A percentile compares a stretch with the other conserved stretches of the same genome.
Conservation (phyloP, 2,329 filamentous ascomycete species). For the Aspergillus quadricinctus region DNA sequence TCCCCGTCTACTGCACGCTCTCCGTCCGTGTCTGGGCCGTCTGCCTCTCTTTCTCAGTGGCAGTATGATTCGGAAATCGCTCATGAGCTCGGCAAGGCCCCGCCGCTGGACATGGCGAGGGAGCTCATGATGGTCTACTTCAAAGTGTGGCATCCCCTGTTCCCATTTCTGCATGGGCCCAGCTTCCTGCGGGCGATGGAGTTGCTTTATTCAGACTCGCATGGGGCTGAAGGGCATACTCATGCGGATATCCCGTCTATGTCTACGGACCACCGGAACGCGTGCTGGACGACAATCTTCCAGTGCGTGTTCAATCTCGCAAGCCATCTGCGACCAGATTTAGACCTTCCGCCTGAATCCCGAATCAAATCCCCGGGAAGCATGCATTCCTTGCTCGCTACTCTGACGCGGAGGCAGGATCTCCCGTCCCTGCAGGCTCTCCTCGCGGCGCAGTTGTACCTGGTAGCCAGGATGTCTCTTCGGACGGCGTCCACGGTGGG, state of each 20-base stretch:
- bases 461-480: slow-evolving; percentile 47
- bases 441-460: slow-evolving; percentile 47
- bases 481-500: slow-evolving; percentile 48
- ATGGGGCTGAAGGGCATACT: background rate
- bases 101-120: slow-evolving; percentile 31
- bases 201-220: slow-evolving; percentile 32
- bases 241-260: background rate
- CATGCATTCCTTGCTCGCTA: slow-evolving; percentile 35
- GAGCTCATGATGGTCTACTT: slow-evolving; percentile 48
- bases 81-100: slow-evolving; percentile 22
- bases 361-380: slow-evolving; percentile 37
- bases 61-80: slow-evolving; percentile 25
- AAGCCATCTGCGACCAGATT: slow-evolving; percentile 28
- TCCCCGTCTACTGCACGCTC: slow-evolving; percentile 6
- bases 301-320: slow-evolving; percentile 52
- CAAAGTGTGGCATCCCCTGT: slow-evolving; percentile 49
- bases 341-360: slow-evolving; percentile 30
- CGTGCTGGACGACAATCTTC: slow-evolving; percentile 38
- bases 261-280: slow-evolving; percentile 17
- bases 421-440: slow-evolving; percentile 47
- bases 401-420: slow-evolving; percentile 41
- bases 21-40: slow-evolving; percentile 4
- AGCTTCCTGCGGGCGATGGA: slow-evolving; percentile 46
- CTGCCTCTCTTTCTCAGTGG: slow-evolving; percentile 18
- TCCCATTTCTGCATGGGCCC: slow-evolving; percentile 51